Conservation (phyloP, 495 filamentous ascomycete species). For the Hyaloscypha finlandica region DNA sequence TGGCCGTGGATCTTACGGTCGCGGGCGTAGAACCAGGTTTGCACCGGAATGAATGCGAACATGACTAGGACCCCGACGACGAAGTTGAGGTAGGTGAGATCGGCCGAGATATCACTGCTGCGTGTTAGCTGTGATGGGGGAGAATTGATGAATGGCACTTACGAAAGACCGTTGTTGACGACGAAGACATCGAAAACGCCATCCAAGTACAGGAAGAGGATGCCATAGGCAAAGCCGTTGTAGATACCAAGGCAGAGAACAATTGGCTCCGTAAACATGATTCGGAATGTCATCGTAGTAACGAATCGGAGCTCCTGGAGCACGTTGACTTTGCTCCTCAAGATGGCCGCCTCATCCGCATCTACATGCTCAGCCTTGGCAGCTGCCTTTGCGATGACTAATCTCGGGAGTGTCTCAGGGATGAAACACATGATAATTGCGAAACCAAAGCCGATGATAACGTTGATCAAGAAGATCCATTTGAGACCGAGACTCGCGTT, state of each 20-base stretch:
- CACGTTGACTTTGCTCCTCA: constrained; percentile 34
- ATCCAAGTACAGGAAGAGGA: constrained; percentile 41
- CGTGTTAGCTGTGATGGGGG: too few relatives aligned
- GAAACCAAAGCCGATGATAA: constrained; percentile 37
- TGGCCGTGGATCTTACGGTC: constrained; percentile 35
- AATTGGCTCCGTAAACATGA: constrained; percentile 43
- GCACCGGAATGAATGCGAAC: constrained; percentile 41
- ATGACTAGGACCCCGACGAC: constrained; percentile 39
- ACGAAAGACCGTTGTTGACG: constrained; percentile 37
- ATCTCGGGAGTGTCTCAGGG: constrained; percentile 40
- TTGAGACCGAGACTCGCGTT: constrained; percentile 37
- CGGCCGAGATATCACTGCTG: constrained; percentile 37
- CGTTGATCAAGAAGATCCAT: constrained; percentile 43
- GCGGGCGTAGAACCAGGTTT: constrained; percentile 40
- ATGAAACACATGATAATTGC: constrained; percentile 36
- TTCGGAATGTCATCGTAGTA: constrained; percentile 40
- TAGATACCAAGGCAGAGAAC: constrained; percentile 39
- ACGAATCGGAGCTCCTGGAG: constrained; percentile 41
- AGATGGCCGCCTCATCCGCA: constrained; percentile 26
- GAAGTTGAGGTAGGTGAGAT: constrained; percentile 43
- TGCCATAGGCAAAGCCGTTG: constrained; percentile 41
- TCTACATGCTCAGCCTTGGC: constrained; percentile 30
- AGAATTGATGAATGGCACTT: too few relatives aligned
- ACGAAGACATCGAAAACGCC: constrained; percentile 43
- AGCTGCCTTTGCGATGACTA: constrained; percentile 37